These are phyloP conservation scores for Tricholoma matsutake DNA, from an alignment of 768 basidiomycete genomes.

Conservation along the genomic window DNA sequence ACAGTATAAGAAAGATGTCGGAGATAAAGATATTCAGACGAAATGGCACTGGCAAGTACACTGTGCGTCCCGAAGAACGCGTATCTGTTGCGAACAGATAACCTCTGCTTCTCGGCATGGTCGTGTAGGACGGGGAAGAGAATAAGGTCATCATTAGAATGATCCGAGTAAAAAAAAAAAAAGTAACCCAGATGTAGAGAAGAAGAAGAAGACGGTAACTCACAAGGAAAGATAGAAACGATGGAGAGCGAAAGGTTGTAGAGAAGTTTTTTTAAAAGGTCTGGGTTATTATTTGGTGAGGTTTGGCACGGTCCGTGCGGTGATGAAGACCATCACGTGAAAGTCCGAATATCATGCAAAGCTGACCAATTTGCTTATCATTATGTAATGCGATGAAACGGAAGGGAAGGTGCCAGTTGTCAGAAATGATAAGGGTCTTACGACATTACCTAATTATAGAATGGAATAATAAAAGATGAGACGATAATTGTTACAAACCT, in stretches of 20 bases:
- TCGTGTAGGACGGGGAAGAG: constrained; percentile 93
- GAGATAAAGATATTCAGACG: constrained; percentile 51
- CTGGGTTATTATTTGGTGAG: not conserved
- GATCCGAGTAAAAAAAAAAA: constrained; percentile 9
- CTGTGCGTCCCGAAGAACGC: constrained; percentile 58
- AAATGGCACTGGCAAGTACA: constrained; percentile 91
- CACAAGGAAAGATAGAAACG: not conserved
- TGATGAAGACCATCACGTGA: not conserved
- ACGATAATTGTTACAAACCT: too few relatives aligned
- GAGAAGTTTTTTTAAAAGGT: not conserved
- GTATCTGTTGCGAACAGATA: constrained; percentile 75
- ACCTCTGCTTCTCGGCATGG: constrained; percentile 81
- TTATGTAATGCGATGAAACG: too few relatives aligned
- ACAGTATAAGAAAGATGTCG: not conserved
- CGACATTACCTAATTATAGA: too few relatives aligned
- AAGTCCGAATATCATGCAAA: too few relatives aligned
- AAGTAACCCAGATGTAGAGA: not conserved
- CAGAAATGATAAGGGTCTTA: too few relatives aligned
- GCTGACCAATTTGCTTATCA: too few relatives aligned
- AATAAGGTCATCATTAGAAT: constrained; percentile 60
- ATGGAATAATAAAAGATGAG: too few relatives aligned
- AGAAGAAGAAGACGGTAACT: not conserved
- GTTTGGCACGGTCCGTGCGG: constrained; percentile 5
- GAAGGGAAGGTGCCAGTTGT: too few relatives aligned
- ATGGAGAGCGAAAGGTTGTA: not conserved